Evolutionary conservation across 306 rosid species (phyloP).

Genomic region (Rosa persica): DNA sequence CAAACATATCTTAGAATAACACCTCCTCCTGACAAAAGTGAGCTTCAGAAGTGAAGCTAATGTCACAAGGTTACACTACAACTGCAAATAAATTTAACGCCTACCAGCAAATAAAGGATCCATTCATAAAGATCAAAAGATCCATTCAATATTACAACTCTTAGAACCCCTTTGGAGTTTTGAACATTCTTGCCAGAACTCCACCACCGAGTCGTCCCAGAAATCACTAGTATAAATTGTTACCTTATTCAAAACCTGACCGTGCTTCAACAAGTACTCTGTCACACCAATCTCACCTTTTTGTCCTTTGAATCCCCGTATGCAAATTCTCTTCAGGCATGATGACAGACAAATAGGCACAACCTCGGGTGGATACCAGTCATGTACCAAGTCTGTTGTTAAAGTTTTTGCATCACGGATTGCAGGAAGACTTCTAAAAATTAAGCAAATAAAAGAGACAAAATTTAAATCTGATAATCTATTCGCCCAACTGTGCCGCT

Average conservation of each 20-base stretch:
- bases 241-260: neutral
- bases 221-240: neutral
- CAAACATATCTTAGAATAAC: too few relatives aligned
- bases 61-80: neutral
- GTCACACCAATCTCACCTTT: neutral
- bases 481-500: too few relatives aligned
- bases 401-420: slow-evolving; percentile 47
- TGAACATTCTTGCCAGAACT: neutral
- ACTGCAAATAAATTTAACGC: neutral
- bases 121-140: neutral
- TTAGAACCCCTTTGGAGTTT: neutral
- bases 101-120: neutral
- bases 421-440: slow-evolving; percentile 19
- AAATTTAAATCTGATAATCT: neutral
- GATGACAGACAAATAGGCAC: neutral
- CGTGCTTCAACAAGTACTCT: slow-evolving; percentile 1
- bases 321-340: neutral
- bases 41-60: neutral
- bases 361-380: neutral
- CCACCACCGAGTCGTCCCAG: neutral
- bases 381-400: neutral
- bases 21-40: neutral
- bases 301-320: neutral
- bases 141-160: neutral
- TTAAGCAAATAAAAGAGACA: neutral